Conservation (phyloP, 768 basidiomycete genomes). For the Suillus sp. region DNA sequence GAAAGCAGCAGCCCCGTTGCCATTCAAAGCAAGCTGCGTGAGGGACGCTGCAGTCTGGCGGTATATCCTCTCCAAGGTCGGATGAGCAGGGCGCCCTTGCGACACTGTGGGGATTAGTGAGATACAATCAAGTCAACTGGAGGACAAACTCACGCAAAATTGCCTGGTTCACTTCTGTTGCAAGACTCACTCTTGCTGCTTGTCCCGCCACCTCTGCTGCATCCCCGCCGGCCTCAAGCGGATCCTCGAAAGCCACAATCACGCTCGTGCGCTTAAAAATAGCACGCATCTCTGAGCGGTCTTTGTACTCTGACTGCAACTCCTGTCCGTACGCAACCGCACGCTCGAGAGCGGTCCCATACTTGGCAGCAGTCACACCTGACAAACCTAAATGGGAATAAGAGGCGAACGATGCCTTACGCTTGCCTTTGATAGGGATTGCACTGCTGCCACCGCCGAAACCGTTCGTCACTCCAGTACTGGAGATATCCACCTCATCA, state of each 20-base stretch:
- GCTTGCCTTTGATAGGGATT: constrained; percentile 34
- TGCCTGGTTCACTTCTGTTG: constrained; percentile 78
- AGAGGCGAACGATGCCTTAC: constrained; percentile 31
- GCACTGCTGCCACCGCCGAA: constrained; percentile 23
- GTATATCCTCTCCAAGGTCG: constrained; percentile 76
- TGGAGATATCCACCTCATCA: constrained; percentile 35
- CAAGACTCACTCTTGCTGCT: constrained; percentile 63
- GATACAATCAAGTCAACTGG: not conserved
- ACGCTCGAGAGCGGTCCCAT: constrained; percentile 59
- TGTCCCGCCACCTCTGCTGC: constrained; percentile 70
- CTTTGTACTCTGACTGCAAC: constrained; percentile 68
- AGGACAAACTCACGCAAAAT: constrained; percentile 65
- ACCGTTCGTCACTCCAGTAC: constrained; percentile 16
- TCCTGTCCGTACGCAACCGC: constrained; percentile 77
- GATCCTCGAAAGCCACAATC: constrained; percentile 80
- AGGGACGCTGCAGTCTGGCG: constrained; percentile 72
- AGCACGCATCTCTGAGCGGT: constrained; percentile 61
- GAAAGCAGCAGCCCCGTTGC: constrained; percentile 78
- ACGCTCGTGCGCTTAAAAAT: constrained; percentile 76
- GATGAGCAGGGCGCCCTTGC: constrained; percentile 69
- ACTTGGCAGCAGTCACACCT: constrained; percentile 38
- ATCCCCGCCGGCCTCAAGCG: constrained; percentile 63
- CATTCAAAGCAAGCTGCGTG: constrained; percentile 69
- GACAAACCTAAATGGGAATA: constrained; percentile 27
- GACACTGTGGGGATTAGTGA: constrained; percentile 53